phyloP scores from a whole-genome alignment of 1,284 basidiomycete species.

The Spongispora temasekensis region DNA sequence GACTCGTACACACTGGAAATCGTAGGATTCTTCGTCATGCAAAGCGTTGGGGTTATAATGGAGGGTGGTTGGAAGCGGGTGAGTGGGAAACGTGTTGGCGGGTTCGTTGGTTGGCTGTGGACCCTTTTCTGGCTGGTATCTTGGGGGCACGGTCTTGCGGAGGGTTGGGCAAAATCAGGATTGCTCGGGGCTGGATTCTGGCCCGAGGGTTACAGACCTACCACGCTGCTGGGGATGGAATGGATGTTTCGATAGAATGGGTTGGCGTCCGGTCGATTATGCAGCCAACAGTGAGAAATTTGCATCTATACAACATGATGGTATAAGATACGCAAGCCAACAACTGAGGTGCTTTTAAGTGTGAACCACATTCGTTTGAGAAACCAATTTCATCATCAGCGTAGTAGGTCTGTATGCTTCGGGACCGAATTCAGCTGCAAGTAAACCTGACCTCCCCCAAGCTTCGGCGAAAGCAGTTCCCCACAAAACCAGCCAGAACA shows the following conservation, averaged over 20 bases:
- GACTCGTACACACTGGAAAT: constrained; percentile 49
- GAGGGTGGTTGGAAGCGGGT: constrained; percentile 48
- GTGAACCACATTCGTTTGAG: background rate
- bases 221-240: too few relatives aligned
- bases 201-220: constrained; percentile 24
- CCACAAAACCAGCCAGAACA: constrained; percentile 47
- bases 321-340: too few relatives aligned
- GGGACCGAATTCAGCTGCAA: constrained; percentile 16
- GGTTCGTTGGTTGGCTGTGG: constrained; percentile 53
- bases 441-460: constrained; percentile 48
- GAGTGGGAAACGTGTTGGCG: constrained; percentile 46
- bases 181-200: constrained; percentile 17
- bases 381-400: constrained; percentile 20
- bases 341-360: too few relatives aligned
- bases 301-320: too few relatives aligned
- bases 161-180: constrained; percentile 53
- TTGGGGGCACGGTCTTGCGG: constrained; percentile 49
- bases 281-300: too few relatives aligned
- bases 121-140: constrained; percentile 43
- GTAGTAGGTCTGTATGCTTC: constrained; percentile 23
- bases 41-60: constrained; percentile 50
- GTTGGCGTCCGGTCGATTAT: too few relatives aligned
- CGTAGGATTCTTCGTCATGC: constrained; percentile 57
- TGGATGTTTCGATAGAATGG: too few relatives aligned
- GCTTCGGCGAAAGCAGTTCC: constrained; percentile 50